Evolutionary conservation across 2,329 filamentous ascomycete genomes (phyloP).

Genomic region (Cercospora citrullina): DNA sequence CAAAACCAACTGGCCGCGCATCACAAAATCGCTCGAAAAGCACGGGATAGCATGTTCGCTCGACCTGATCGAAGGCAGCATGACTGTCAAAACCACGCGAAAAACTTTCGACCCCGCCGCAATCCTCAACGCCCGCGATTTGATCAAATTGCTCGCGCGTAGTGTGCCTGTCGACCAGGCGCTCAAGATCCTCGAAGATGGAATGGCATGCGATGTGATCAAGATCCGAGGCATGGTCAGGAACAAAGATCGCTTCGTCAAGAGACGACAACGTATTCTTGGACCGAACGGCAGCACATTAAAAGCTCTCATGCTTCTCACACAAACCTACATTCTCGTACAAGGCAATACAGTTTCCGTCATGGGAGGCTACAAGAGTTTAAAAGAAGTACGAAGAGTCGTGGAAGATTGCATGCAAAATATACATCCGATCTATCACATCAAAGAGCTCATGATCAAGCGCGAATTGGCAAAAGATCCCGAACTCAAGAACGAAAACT

Average conservation of each 20-base stretch:
- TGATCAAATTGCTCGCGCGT: slow-evolving; percentile 88
- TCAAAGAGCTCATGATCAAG: slow-evolving; percentile 95
- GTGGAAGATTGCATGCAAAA: slow-evolving; percentile 97
- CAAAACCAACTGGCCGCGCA: slow-evolving; percentile 86
- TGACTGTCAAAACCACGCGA: slow-evolving; percentile 93
- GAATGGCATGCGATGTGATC: slow-evolving; percentile 88
- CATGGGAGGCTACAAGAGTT: slow-evolving; percentile 88
- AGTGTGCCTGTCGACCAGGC: slow-evolving; percentile 92
- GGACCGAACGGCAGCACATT: slow-evolving; percentile 89
- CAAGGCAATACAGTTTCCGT: slow-evolving; percentile 92
- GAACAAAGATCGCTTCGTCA: slow-evolving; percentile 94
- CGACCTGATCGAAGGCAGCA: slow-evolving; percentile 91
- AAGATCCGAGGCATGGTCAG: slow-evolving; percentile 88
- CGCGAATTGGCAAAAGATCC: slow-evolving; percentile 88
- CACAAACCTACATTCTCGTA: slow-evolving; percentile 87
- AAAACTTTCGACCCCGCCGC: slow-evolving; percentile 90
- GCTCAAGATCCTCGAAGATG: slow-evolving; percentile 90
- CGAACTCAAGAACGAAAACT: slow-evolving; percentile 80
- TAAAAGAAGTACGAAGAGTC: slow-evolving; percentile 88
- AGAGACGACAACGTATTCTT: slow-evolving; percentile 87
- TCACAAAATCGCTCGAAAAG: slow-evolving; percentile 85
- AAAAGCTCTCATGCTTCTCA: slow-evolving; percentile 90
- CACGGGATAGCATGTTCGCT: slow-evolving; percentile 85
- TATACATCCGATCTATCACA: slow-evolving; percentile 84
- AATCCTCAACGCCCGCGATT: slow-evolving; percentile 88